Base-by-base conservation (phyloP, 2,329 filamentous ascomycete genomes). In the Monilinia fructigena region DNA sequence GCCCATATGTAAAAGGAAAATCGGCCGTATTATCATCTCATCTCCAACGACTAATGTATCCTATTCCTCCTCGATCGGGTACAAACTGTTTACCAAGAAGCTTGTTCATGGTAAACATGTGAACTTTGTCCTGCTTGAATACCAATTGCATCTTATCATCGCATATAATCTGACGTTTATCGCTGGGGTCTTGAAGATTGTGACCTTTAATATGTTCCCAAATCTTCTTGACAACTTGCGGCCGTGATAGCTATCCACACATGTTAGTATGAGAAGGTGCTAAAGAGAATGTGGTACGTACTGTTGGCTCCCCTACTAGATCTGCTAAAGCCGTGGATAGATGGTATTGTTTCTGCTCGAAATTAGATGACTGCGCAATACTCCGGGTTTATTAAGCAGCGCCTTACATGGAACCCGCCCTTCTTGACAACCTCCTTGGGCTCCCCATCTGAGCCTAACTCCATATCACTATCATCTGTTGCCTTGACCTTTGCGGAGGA, bases 91-190 rank as follows among this genome's bases (percentile, higher is more conserved):
- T 89, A 70, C 91, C 92, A 14, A 98, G 86, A 20, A 97, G 86
- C 82, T 97, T 97, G 82, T 97, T 98, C 94, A 99, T 98, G 72
- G 92, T 93, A 79, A 99, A 99, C 95, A 99, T 99, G 79, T 98
- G 92, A 60, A 99, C 90, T 74, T 86, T 91, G 74, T 93, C 87
- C 75, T 90, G 86, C 78, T 96, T 96, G 81, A 99, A 99, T 10
- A 99, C 90, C 8, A 90, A 90, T 68, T 91, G 88, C 89, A 99
- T 90, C 72, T 87, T 88, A 31, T 96, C 92, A 78, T 99, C 95
- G 79, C 95, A 99, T 38, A 87, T 82, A 70, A 99, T 99, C 72
- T 97, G 92, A 28, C 95, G 90, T 78, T 93, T 94, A 80, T 99
- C 94, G 70, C 78, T 86, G 0, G 93, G 94, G 72, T 98, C 93